Evolutionary conservation across 495 filamentous ascomycete genomes (phyloP), one percentile per base, ranked within the genome.

Genomic region (Penicillium angulare): DNA sequence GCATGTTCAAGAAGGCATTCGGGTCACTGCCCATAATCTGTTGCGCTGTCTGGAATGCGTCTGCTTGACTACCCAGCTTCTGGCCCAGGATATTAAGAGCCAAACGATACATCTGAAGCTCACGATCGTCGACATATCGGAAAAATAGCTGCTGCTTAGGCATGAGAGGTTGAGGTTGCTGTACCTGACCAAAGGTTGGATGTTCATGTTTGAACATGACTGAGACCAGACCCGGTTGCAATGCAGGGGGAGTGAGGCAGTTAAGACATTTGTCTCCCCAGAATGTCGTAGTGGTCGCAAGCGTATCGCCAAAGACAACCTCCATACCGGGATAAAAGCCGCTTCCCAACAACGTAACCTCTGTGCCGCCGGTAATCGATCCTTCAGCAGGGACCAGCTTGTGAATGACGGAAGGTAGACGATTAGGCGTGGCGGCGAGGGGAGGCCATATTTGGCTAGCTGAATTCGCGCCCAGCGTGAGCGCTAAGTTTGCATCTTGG

Each of bases 221-320:
- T 7, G 79, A 73, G 2, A 96, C 92, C 27, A 78, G 67, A 10
- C 90, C 88, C 1, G 88, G 75, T 35, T 75, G 73, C 10, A 80
- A 67, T 23, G 85, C 83, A 2, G 92, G 89, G 18, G 92, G 92
- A 0, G 92, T 75, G 27, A 91, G 71, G 61, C 89, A 95, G 33
- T 95, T 88, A n/a, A 96, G 74, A 16, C 86, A 87, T 35, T 81
- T 85, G 43, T 87, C 81, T 18, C 88, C 88, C 85, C 89, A 95
- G 58, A 78, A 95, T 1, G 87, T 89, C 9, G 88, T 92, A 8
- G 86, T 88, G 1, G 83, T 86, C 8, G 92, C 92, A 27, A 82
- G 74, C 3, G 76, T 78, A 36, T 89, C 84, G 15, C 91, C 92
- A 66, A 97, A 97, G 57, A 91, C 85, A 49, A 96, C 89, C 47